Percentiles rank a stretch among this genome's conserved stretches.
These are phyloP conservation scores for Phytophthora sp. DNA, from an alignment of 352 stramenopile species.

Conservation along the genomic window DNA sequence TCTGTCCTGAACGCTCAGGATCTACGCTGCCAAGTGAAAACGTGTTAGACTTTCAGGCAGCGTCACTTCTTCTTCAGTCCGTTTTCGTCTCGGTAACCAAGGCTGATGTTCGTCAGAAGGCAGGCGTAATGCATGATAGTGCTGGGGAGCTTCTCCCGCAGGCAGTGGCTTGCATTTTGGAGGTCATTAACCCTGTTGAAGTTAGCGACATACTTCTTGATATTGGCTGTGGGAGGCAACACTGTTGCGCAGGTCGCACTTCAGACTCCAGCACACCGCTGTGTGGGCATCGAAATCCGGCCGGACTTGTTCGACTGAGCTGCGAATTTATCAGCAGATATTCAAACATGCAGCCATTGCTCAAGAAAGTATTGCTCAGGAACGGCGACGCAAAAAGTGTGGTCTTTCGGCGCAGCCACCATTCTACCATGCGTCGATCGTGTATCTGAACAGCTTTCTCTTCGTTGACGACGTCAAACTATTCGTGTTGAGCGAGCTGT, in stretches of 20 bases:
- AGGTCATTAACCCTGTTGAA: background rate
- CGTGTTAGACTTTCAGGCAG: background rate
- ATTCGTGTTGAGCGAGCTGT: slow-evolving; percentile 8
- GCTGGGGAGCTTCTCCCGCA: slow-evolving; percentile 2
- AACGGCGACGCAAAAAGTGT: background rate
- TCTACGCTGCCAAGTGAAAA: background rate
- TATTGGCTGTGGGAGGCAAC: slow-evolving; percentile 4
- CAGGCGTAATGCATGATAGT: background rate
- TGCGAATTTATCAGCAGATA: background rate
- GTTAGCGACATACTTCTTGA: slow-evolving; percentile 4
- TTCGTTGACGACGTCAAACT: slow-evolving; percentile 12
- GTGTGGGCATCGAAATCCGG: background rate
- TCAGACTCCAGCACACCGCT: slow-evolving; percentile 1
- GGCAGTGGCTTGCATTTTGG: background rate
- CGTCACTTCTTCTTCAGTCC: background rate
- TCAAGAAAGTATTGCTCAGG: slow-evolving; percentile 3
- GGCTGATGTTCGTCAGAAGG: slow-evolving; percentile 5
- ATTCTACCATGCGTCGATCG: slow-evolving; percentile 8
- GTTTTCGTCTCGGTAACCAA: slow-evolving; percentile 8
- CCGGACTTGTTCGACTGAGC: background rate
- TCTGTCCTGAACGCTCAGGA: too few relatives aligned
- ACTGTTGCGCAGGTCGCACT: slow-evolving; percentile 2
- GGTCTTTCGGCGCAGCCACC: slow-evolving; percentile 1
- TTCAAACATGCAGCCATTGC: slow-evolving; percentile 1
- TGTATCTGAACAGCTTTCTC: slow-evolving; percentile 10